Conservation (phyloP, 2,329 filamentous ascomycete genomes). For the Epichloe typhina region DNA sequence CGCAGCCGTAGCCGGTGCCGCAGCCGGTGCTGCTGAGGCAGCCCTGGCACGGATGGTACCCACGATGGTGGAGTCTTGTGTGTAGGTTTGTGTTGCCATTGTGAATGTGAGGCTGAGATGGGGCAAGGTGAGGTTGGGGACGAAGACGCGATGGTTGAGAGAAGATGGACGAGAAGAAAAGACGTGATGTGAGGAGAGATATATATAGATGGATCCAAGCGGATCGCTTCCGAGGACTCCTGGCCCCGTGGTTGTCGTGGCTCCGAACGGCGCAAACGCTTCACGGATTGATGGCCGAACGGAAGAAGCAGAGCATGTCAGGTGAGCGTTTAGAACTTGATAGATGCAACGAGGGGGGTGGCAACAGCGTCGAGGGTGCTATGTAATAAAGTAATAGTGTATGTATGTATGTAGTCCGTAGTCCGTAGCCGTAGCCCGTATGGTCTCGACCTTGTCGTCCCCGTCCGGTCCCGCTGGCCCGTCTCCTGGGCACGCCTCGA, state of each 20-base stretch:
- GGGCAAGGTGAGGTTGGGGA: not conserved
- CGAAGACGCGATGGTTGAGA: not conserved
- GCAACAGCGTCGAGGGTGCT: too few species aligned
- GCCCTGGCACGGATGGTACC: slow-evolving; percentile 6
- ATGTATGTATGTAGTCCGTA: too few species aligned
- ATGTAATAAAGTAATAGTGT: too few species aligned
- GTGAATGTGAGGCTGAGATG: not conserved
- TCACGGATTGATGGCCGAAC: not conserved
- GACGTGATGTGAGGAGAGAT: not conserved
- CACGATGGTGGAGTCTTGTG: slow-evolving; percentile 2
- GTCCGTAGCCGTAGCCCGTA: too few species aligned
- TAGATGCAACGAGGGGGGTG: too few species aligned
- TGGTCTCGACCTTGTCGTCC: too few species aligned
- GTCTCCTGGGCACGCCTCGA: too few species aligned
- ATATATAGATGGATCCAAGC: not conserved
- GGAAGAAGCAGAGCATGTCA: not conserved
- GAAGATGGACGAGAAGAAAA: not conserved
- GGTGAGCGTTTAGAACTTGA: not conserved
- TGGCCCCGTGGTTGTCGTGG: not conserved
- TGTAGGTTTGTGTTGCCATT: slow-evolving; percentile 3
- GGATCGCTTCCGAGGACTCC: not conserved
- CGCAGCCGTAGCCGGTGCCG: not conserved
- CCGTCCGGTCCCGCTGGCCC: too few species aligned
- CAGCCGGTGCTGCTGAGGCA: not conserved
- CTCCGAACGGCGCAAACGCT: not conserved